These are phyloP conservation scores for Sanghuangporus baumii DNA, from an alignment of 1,284 basidiomycete genomes.

Conservation along the genomic window DNA sequence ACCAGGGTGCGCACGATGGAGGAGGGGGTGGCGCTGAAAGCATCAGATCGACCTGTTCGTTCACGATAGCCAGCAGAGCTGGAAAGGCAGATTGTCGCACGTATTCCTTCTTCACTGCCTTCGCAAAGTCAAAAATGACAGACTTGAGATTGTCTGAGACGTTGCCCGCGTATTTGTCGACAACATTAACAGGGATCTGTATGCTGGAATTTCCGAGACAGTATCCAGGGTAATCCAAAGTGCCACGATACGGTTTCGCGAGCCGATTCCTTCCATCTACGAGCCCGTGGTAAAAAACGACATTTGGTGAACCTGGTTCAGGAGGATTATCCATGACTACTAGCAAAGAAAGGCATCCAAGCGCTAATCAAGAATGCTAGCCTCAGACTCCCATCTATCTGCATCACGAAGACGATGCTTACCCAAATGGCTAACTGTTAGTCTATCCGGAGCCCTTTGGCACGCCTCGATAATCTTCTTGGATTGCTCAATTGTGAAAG, in stretches of 20 bases:
- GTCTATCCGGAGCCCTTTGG: background rate
- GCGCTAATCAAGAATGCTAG: background rate
- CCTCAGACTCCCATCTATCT: background rate
- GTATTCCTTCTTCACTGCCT: conserved; percentile 16
- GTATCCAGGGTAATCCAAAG: conserved; percentile 14
- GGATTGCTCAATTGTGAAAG: conserved; percentile 10
- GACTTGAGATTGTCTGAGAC: background rate
- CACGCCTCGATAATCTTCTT: conserved; percentile 1
- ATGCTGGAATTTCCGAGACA: conserved; percentile 17
- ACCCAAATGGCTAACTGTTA: conserved; percentile 10
- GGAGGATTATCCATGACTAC: conserved; percentile 17
- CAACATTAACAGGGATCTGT: conserved; percentile 6
- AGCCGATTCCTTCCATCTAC: conserved; percentile 13
- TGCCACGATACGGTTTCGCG: background rate
- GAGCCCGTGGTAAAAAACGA: conserved; percentile 13
- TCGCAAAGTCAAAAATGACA: conserved; percentile 10
- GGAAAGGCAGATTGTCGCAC: conserved; percentile 10
- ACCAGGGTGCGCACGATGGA: conserved; percentile 20
- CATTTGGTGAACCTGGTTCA: background rate
- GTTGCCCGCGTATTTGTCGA: conserved; percentile 8
- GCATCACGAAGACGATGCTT: background rate
- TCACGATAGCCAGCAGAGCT: conserved; percentile 10
- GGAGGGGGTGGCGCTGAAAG: conserved; percentile 7
- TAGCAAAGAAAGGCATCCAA: conserved; percentile 12
- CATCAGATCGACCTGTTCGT: conserved; percentile 5